phyloP scores from a whole-genome alignment of 352 stramenopile species.

The Pythium insidiosum region DNA sequence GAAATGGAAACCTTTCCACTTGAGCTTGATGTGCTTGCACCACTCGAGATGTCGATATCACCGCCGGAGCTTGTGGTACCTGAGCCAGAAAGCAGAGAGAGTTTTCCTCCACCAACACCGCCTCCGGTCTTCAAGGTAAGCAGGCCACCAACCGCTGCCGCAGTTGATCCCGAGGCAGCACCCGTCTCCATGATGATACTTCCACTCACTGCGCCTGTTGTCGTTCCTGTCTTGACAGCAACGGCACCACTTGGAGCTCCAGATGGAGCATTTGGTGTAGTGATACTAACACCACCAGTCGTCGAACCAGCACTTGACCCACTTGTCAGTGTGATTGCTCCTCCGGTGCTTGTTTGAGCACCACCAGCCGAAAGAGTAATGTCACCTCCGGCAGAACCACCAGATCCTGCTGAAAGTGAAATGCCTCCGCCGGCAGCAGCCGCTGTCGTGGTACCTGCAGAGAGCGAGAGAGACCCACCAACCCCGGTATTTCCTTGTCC shows the following conservation, averaged over 20 bases:
- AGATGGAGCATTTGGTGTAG: constrained; percentile 8
- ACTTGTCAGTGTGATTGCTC: constrained; percentile 9
- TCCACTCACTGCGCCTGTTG: constrained; percentile 9
- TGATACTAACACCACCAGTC: constrained; percentile 22
- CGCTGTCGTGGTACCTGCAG: constrained; percentile 8
- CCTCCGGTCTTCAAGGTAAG: constrained; percentile 19
- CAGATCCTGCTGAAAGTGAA: constrained; percentile 7
- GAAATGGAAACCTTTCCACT: too few relatives aligned
- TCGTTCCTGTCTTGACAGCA: constrained; percentile 12
- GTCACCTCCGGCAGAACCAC: constrained; percentile 4
- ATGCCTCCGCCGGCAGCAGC: constrained; percentile 9
- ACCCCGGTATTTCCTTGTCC: constrained; percentile 31
- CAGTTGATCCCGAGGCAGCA: constrained; percentile 1
- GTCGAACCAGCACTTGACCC: constrained; percentile 8
- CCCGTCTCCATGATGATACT: constrained; percentile 2
- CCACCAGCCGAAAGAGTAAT: constrained; percentile 2
- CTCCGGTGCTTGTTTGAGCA: constrained; percentile 2
- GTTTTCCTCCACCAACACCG: constrained; percentile 18
- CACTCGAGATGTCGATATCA: constrained; percentile 24
- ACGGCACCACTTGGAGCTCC: constrained; percentile 12
- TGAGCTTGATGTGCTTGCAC: too few relatives aligned
- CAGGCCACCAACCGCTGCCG: constrained; percentile 17
- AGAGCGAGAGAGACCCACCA: constrained; percentile 6
- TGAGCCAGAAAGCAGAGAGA: constrained; percentile 18
- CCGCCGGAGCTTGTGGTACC: constrained; percentile 23